These are phyloP conservation scores for Ballota nigra DNA, from an alignment of 257 asterid species.

Conservation along the genomic window DNA sequence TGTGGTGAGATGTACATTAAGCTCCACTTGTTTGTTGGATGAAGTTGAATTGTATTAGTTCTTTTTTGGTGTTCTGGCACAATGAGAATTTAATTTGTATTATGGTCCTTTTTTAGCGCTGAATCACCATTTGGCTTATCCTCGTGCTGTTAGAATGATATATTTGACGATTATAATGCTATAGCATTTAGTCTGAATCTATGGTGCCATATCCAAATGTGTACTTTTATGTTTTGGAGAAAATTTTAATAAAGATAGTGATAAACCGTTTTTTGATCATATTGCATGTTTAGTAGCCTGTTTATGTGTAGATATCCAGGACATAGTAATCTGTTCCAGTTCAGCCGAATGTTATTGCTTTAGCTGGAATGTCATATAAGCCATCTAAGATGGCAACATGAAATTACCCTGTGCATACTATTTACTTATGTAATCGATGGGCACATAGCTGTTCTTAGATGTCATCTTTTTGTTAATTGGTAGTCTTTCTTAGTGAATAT, in stretches of 20 bases:
- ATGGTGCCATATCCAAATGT: background rate
- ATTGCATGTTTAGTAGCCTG: background rate
- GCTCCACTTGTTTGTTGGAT: background rate
- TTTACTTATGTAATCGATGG: background rate
- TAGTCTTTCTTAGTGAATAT: background rate
- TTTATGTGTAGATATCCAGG: background rate
- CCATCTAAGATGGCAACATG: background rate
- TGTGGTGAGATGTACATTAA: background rate
- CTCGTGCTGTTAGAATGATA: background rate
- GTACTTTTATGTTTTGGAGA: background rate
- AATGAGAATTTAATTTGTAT: background rate
- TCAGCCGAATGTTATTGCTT: background rate
- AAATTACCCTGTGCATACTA: background rate
- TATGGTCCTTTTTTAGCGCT: background rate
- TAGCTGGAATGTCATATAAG: constrained; percentile 3
- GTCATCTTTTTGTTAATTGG: background rate
- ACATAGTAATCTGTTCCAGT: background rate
- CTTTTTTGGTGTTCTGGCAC: no score
- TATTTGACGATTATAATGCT: background rate
- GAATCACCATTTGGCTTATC: background rate
- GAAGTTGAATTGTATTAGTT: background rate
- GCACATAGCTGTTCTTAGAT: constrained; percentile 2
- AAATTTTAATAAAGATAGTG: constrained; percentile 2
- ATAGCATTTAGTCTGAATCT: background rate
- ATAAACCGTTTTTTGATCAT: background rate